A percentile compares a stretch with the other conserved stretches of the same genome.
phyloP scores from a whole-genome alignment of 2,329 filamentous ascomycete species.

The Corynespora cassiicola region DNA sequence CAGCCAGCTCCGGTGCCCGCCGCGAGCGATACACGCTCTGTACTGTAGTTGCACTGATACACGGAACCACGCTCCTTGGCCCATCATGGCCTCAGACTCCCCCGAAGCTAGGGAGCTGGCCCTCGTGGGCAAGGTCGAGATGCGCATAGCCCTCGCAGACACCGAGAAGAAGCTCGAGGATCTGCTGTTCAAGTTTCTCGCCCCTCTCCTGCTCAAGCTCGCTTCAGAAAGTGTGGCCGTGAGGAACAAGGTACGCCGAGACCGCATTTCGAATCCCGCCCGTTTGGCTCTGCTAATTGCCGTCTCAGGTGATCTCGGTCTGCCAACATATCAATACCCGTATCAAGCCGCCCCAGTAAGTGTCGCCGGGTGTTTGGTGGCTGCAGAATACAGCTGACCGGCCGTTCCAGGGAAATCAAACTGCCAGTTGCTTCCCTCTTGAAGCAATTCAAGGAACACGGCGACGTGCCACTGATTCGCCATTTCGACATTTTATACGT shows the following conservation, averaged over 20 bases:
- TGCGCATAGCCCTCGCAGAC: constrained; percentile 81
- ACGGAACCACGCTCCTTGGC: too few species aligned
- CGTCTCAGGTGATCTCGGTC: constrained; percentile 65
- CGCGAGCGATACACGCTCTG: too few species aligned
- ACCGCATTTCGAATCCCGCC: background rate
- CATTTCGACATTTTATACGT: constrained; percentile 91
- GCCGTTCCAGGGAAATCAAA: constrained; percentile 61
- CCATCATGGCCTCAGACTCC: constrained; percentile 38
- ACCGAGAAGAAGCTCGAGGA: constrained; percentile 83
- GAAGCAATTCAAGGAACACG: constrained; percentile 85
- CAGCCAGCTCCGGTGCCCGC: too few species aligned
- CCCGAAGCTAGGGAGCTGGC: constrained; percentile 76
- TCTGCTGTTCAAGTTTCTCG: constrained; percentile 78
- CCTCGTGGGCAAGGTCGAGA: constrained; percentile 84
- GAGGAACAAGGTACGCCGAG: constrained; percentile 72
- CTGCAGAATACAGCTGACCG: background rate
- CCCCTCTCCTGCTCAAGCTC: constrained; percentile 84
- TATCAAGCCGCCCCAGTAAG: too few species aligned
- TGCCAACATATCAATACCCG: constrained; percentile 76
- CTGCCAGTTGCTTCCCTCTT: constrained; percentile 85
- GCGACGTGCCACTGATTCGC: constrained; percentile 73
- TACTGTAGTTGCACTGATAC: too few species aligned
- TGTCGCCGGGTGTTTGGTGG: too few species aligned
- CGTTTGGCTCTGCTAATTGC: constrained; percentile 35
- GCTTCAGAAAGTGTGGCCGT: constrained; percentile 81